These are phyloP conservation scores for Cladosporium phlei DNA, from an alignment of 2,329 filamentous ascomycete species.

Conservation along the genomic window DNA sequence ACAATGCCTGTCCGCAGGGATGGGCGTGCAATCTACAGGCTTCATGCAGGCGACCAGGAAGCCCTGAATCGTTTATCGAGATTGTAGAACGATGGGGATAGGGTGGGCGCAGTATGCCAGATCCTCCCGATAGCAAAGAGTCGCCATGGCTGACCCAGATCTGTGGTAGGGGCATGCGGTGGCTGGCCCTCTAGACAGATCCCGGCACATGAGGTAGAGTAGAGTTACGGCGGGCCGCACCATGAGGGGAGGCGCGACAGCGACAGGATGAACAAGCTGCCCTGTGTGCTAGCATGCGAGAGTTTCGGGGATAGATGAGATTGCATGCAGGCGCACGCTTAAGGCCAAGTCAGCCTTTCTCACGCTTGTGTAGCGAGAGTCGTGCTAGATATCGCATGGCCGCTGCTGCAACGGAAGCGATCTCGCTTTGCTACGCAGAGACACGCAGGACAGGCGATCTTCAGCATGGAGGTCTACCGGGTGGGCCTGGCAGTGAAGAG, in stretches of 20 bases:
- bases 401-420: neutral
- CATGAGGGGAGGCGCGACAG: conserved; percentile 3
- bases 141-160: conserved; percentile 12
- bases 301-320: conserved; percentile 1
- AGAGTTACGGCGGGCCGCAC: conserved; percentile 8
- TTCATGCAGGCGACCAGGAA: conserved; percentile 1
- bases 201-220: conserved; percentile 6
- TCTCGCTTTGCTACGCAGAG: neutral
- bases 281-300: neutral
- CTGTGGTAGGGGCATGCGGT: conserved; percentile 10
- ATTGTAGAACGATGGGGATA: conserved; percentile 2
- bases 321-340: neutral
- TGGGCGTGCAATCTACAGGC: neutral
- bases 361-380: too few species aligned
- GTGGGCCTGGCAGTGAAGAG: conserved; percentile 8
- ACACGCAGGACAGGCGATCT: too few species aligned
- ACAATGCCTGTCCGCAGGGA: neutral
- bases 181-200: neutral
- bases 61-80: conserved; percentile 1
- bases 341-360: neutral
- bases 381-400: neutral
- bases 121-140: conserved; percentile 9
- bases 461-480: conserved; percentile 2
- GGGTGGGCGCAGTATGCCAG: conserved; percentile 2
- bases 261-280: neutral